Percentiles rank a stretch among this genome's conserved stretches.
Conservation (phyloP, 2,329 filamentous ascomycete species). For the Claviceps sp. region DNA sequence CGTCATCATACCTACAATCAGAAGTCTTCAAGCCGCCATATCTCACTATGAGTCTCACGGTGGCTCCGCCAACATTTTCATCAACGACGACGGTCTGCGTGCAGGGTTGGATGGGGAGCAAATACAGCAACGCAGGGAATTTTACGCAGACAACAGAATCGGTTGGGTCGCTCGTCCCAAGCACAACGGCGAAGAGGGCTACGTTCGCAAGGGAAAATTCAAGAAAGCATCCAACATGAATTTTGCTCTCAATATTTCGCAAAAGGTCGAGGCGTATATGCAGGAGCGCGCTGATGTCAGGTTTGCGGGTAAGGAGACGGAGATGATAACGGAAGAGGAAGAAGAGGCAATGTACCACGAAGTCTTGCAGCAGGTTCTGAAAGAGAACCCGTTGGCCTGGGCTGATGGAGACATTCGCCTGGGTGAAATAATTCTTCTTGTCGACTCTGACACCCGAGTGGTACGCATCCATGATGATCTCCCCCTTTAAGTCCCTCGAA, state of each 20-base stretch:
- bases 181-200: slow-evolving; percentile 33
- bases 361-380: slow-evolving; percentile 34
- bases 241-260: slow-evolving; percentile 49
- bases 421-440: slow-evolving; percentile 50
- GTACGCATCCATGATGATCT: slow-evolving; percentile 1
- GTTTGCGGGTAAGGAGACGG: slow-evolving; percentile 7
- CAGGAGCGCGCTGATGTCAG: slow-evolving; percentile 15
- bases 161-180: slow-evolving; percentile 33
- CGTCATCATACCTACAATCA: slow-evolving; percentile 35
- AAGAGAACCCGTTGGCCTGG: slow-evolving; percentile 34
- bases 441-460: slow-evolving; percentile 58
- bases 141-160: slow-evolving; percentile 35
- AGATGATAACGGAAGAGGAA: slow-evolving; percentile 14
- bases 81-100: slow-evolving; percentile 52
- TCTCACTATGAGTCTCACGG: slow-evolving; percentile 34
- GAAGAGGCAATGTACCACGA: slow-evolving; percentile 35
- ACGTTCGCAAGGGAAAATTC: slow-evolving; percentile 48
- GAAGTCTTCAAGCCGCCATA: slow-evolving; percentile 34
- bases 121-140: slow-evolving; percentile 28
- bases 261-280: slow-evolving; percentile 48
- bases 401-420: slow-evolving; percentile 47
- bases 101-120: slow-evolving; percentile 29
- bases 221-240: slow-evolving; percentile 71
- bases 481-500: neutral
- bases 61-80: slow-evolving; percentile 37